A percentile compares a stretch with the other conserved stretches of the same genome.
Evolutionary conservation across 1,284 basidiomycete species (phyloP).

Genomic region (Rhizoctonia solani): DNA sequence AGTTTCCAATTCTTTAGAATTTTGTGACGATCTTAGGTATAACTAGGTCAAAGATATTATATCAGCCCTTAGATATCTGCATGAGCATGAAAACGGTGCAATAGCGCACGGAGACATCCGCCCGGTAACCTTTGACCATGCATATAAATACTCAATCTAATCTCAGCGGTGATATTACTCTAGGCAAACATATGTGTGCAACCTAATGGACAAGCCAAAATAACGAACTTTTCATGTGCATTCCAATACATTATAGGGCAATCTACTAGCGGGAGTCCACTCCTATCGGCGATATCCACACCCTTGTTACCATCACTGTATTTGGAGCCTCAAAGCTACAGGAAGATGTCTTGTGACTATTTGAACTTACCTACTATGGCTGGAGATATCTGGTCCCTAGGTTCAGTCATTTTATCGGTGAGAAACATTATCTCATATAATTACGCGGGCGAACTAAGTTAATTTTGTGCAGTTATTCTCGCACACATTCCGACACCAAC

Average conservation of each 20-base stretch:
- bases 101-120: constrained; percentile 10
- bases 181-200: neutral
- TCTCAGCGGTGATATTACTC: neutral
- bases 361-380: constrained; percentile 1
- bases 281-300: neutral
- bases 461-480: neutral
- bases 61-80: constrained; percentile 5
- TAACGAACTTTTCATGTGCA: constrained; percentile 8
- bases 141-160: neutral
- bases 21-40: neutral
- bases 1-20: neutral
- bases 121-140: neutral
- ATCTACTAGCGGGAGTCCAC: neutral
- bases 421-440: neutral
- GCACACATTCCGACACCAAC: neutral
- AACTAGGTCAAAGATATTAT: constrained; percentile 11
- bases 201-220: neutral
- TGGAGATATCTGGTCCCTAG: constrained; percentile 22
- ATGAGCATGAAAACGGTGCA: constrained; percentile 21
- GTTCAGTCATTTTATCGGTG: neutral
- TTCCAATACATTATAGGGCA: neutral
- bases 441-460: neutral
- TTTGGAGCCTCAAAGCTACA: neutral
- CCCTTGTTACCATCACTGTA: neutral
- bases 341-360: neutral